phyloP scores from a whole-genome alignment of 2,329 filamentous ascomycete genomes.

The Penicillium decumbens region DNA sequence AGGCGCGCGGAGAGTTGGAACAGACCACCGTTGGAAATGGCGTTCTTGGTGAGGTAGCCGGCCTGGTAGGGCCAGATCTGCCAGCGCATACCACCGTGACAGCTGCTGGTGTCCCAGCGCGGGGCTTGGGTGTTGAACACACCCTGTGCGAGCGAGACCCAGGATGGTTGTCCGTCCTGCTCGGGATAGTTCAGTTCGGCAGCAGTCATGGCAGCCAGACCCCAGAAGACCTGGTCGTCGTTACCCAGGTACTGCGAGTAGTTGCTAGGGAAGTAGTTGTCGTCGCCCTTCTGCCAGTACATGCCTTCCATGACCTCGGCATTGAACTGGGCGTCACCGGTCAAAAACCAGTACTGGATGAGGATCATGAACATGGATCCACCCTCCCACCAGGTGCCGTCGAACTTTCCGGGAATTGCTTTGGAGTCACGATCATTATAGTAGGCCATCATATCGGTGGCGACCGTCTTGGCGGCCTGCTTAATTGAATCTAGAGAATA shows the following conservation, averaged over 20 bases:
- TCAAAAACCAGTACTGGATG: slow-evolving; percentile 82
- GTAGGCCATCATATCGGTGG: slow-evolving; percentile 38
- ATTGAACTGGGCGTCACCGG: slow-evolving; percentile 68
- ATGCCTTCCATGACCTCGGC: slow-evolving; percentile 62
- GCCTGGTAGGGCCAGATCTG: slow-evolving; percentile 76
- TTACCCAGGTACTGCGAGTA: slow-evolving; percentile 47
- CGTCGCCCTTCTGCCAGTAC: slow-evolving; percentile 67
- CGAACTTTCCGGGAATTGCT: slow-evolving; percentile 39
- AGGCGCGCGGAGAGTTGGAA: slow-evolving; percentile 62
- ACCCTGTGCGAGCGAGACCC: slow-evolving; percentile 70
- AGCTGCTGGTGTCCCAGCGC: slow-evolving; percentile 65
- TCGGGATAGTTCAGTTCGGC: slow-evolving; percentile 72
- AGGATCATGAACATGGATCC: slow-evolving; percentile 67
- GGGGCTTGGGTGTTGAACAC: slow-evolving; percentile 73
- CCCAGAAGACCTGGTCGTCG: slow-evolving; percentile 72
- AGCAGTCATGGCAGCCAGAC: slow-evolving; percentile 72
- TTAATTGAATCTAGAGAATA: slow-evolving; percentile 31
- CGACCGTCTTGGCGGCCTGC: slow-evolving; percentile 33
- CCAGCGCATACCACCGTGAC: slow-evolving; percentile 75
- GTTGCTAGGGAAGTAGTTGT: slow-evolving; percentile 70
- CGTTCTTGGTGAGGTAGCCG: slow-evolving; percentile 59
- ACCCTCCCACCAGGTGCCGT: slow-evolving; percentile 58
- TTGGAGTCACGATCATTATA: slow-evolving; percentile 38
- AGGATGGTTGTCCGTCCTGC: slow-evolving; percentile 63
- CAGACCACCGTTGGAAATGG: slow-evolving; percentile 55